Percentiles rank a stretch among this genome's conserved stretches.
phyloP scores from a whole-genome alignment of 2,329 filamentous ascomycete genomes.

The Herpotrichia juniperi region DNA sequence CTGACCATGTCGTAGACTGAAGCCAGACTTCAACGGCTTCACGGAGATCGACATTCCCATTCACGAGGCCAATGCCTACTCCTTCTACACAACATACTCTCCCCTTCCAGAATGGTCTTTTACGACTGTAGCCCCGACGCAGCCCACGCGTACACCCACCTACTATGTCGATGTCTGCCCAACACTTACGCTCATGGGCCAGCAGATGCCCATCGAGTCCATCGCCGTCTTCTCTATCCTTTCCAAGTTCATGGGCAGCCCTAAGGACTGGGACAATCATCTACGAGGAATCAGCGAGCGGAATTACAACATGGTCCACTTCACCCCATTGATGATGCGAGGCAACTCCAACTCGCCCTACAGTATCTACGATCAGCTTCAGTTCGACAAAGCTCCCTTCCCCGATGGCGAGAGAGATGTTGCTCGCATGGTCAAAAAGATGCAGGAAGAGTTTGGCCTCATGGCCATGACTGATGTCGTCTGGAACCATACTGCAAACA shows the following conservation, averaged over 20 bases:
- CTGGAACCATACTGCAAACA: conserved; percentile 96
- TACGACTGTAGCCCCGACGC: conserved; percentile 57
- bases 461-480: conserved; percentile 95
- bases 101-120: conserved; percentile 80
- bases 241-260: conserved; percentile 97
- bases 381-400: conserved; percentile 83
- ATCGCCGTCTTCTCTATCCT: conserved; percentile 92
- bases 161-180: conserved; percentile 97
- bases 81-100: conserved; percentile 92
- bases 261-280: conserved; percentile 87
- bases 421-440: conserved; percentile 73
- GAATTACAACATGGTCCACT: conserved; percentile 99
- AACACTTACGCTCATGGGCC: conserved; percentile 73
- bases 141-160: conserved; percentile 71
- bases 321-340: conserved; percentile 88
- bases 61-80: conserved; percentile 81
- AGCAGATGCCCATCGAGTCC: conserved; percentile 80
- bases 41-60: conserved; percentile 91
- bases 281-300: conserved; percentile 84
- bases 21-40: conserved; percentile 89
- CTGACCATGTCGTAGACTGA: conserved; percentile 64
- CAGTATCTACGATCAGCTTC: conserved; percentile 90
- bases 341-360: conserved; percentile 95
- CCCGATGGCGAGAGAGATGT: conserved; percentile 85
- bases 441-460: conserved; percentile 84